Conservation (phyloP, 2,329 filamentous ascomycete species). For the Trichoderma simmonsii region DNA sequence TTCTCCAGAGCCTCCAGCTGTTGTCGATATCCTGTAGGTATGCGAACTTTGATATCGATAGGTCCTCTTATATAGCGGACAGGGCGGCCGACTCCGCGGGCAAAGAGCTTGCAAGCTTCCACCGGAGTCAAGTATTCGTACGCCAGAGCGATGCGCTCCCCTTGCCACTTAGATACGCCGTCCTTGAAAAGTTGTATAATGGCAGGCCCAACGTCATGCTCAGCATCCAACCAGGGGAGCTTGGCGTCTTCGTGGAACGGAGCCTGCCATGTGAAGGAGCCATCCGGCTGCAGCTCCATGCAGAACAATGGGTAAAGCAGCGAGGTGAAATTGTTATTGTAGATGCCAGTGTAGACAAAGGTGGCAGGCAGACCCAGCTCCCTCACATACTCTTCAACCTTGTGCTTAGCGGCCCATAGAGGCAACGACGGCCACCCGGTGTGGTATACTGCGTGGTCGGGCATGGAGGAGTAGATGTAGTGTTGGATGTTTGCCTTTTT, state of each 20-base stretch:
- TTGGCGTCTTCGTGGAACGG: conserved; percentile 88
- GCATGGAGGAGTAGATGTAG: conserved; percentile 96
- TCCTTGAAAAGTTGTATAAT: conserved; percentile 95
- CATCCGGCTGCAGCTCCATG: conserved; percentile 82
- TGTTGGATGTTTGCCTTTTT: conserved; percentile 82
- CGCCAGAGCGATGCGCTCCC: conserved; percentile 74
- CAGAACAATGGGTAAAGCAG: conserved; percentile 90
- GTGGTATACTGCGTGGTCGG: conserved; percentile 81
- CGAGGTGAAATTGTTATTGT: conserved; percentile 98
- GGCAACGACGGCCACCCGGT: conserved; percentile 77
- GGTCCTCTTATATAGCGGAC: conserved; percentile 75
- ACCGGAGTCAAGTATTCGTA: conserved; percentile 84
- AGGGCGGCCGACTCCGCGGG: conserved; percentile 70
- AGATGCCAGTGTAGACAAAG: conserved; percentile 94
- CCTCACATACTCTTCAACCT: conserved; percentile 86
- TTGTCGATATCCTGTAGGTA: conserved; percentile 83
- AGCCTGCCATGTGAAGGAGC: conserved; percentile 87
- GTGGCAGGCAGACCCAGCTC: conserved; percentile 80
- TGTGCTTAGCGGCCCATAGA: conserved; percentile 88
- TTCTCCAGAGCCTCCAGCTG: conserved; percentile 71
- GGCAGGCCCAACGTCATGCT: conserved; percentile 91
- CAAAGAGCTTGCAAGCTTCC: conserved; percentile 79
- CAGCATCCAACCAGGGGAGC: conserved; percentile 91
- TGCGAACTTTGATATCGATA: conserved; percentile 80
- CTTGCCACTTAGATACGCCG: conserved; percentile 80